Evolutionary conservation across 228 moss, liverwort and hornwort species (phyloP).

Genomic region (Sphagnum magellanicum): DNA sequence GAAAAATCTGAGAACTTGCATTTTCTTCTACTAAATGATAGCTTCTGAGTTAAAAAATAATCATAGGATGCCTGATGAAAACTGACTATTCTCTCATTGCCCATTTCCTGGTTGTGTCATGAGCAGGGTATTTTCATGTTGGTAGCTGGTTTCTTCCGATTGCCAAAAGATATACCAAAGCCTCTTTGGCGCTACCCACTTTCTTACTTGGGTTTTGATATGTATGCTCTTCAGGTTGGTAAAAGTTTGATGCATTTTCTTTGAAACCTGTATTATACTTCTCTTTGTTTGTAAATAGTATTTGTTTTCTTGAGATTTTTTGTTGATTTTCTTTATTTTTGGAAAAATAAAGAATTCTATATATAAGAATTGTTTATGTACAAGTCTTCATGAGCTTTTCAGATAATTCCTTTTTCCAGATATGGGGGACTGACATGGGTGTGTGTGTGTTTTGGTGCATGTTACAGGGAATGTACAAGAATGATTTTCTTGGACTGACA

Average conservation of each 20-base stretch:
- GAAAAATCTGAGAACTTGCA: not conserved
- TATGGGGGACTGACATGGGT: not conserved
- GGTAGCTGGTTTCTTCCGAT: conserved; percentile 58
- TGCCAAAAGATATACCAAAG: conserved; percentile 48
- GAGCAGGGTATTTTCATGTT: conserved; percentile 55
- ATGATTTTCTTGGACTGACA: conserved; percentile 36
- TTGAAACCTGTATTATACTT: too few species aligned
- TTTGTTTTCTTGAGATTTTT: too few species aligned
- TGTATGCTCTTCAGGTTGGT: conserved; percentile 60
- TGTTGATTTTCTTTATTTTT: too few species aligned
- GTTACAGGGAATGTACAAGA: conserved; percentile 47
- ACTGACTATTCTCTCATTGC: not conserved
- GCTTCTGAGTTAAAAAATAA: not conserved
- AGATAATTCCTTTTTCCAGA: too few species aligned
- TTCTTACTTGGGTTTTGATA: conserved; percentile 48
- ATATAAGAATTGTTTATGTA: too few species aligned
- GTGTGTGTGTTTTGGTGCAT: not conserved
- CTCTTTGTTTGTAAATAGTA: too few species aligned
- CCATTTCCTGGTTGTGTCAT: not conserved
- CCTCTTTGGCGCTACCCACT: conserved; percentile 61
- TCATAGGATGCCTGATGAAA: not conserved
- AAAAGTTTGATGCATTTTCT: not conserved
- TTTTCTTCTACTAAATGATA: not conserved
- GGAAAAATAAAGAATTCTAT: too few species aligned
- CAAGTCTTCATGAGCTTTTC: too few species aligned